phyloP scores from a whole-genome alignment of 306 rosid genomes.

The Malus asiatica region DNA sequence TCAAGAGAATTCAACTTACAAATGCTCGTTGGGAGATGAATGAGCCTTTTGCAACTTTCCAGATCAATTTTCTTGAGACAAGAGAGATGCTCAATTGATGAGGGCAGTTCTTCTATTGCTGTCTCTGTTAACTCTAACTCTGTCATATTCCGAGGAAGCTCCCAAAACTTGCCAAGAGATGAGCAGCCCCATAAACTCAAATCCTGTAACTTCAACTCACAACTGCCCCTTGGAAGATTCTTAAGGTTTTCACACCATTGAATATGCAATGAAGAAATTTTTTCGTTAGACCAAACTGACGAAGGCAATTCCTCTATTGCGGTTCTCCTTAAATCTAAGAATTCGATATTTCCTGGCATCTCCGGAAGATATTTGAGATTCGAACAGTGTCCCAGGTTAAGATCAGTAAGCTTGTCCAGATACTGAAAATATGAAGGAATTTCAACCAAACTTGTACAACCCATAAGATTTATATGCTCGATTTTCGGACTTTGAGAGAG shows the following conservation, averaged over 20 bases:
- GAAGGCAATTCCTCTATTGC: neutral
- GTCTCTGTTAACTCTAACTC: neutral
- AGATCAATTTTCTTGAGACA: neutral
- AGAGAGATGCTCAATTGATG: neutral
- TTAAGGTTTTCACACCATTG: neutral
- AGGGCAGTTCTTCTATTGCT: neutral
- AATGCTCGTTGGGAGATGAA: neutral
- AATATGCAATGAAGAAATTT: neutral
- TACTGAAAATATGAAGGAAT: neutral
- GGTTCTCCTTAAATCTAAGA: neutral
- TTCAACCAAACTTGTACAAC: neutral
- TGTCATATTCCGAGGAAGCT: neutral
- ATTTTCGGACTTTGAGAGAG: neutral
- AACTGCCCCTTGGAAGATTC: neutral
- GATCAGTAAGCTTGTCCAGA: neutral
- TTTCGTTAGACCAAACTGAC: neutral
- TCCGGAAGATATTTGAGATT: neutral
- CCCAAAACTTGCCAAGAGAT: neutral
- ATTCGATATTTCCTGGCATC: neutral
- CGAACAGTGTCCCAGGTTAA: neutral
- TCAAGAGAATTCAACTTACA: neutral
- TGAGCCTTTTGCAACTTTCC: neutral
- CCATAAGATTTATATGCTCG: neutral
- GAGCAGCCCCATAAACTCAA: neutral
- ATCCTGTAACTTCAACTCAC: neutral